Evolutionary conservation across 306 rosid genomes (phyloP), one percentile per base, ranked within the genome.

Genomic region (Arachis hypogaea): DNA sequence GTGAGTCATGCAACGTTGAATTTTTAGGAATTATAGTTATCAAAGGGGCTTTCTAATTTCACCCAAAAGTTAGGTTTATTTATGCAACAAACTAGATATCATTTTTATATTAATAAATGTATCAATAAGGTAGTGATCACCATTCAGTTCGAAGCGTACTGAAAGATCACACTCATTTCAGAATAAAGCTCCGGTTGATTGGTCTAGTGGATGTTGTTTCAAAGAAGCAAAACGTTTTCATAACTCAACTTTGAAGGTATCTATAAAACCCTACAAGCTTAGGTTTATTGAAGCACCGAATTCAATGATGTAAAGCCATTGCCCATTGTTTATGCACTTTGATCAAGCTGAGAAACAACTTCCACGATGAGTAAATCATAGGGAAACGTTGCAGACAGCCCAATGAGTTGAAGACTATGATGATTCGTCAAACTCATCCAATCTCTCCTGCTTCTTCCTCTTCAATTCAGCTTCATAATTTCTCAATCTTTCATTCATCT

Each of bases 401-500:
- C 8, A 5, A 5, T 6, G 9, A 6, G 8, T 45, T 2, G 6
- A 54, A 62, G 11, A 55, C 86, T 85, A 87, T 9, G 82, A 12
- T 0, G 92, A 85, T 58, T 94, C 96, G 67, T 89, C 91, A 56
- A 89, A 75, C 66, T 85, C 92, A 18, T 83, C 78, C 63, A 86
- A 16, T 62, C 83, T 77, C 83, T 89, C 92, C 8, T 78, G 75
- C 62, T 62, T 81, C 69, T 68, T 89, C 79, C 80, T 91, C 78
- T 74, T 83, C 84, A 88, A 78, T 68, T 93, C 94, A 9, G 59
- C 84, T 45, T 93, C 94, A 38, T 93, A 91, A 44, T 74, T 62
- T 78, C 73, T 89, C 56, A 86, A 52, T 29, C 89, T 85, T 82
- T 90, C 97, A 16, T 84, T 84, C 96, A 88, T 83, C 75, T 77